A percentile compares a stretch with the other conserved stretches of the same genome.
Evolutionary conservation across 116 monocot species (phyloP).

Genomic region (Phalaenopsis hybrid): DNA sequence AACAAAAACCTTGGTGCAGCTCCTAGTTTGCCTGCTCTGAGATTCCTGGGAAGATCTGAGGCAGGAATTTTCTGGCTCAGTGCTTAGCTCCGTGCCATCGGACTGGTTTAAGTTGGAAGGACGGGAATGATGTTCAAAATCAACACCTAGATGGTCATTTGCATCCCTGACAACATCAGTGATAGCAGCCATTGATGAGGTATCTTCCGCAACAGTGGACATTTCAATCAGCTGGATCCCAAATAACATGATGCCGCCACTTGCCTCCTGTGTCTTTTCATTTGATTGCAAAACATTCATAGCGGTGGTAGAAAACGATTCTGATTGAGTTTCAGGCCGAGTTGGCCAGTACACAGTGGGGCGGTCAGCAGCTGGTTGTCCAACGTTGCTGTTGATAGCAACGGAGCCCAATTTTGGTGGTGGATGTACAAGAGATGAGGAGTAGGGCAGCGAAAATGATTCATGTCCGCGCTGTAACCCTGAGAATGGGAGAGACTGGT

Average conservation of each 20-base stretch:
- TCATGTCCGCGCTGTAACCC: constrained; percentile 28
- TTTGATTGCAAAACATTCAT: not conserved
- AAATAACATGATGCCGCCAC: constrained; percentile 58
- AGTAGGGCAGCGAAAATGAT: constrained; percentile 13
- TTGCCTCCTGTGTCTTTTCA: constrained; percentile 40
- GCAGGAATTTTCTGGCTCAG: constrained; percentile 48
- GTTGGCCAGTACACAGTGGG: constrained; percentile 23
- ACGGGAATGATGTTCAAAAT: constrained; percentile 52
- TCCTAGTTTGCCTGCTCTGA: constrained; percentile 40
- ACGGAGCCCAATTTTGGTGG: constrained; percentile 11
- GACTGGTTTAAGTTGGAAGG: constrained; percentile 41
- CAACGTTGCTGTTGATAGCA: not conserved
- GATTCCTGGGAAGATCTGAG: constrained; percentile 37
- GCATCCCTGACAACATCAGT: constrained; percentile 21
- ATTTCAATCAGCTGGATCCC: constrained; percentile 56
- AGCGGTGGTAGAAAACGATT: too few relatives aligned
- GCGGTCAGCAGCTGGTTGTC: constrained; percentile 15
- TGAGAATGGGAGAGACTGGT: constrained; percentile 40
- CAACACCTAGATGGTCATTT: constrained; percentile 20
- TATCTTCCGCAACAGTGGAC: constrained; percentile 21
- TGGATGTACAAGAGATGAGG: constrained; percentile 25
- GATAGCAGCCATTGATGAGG: constrained; percentile 4
- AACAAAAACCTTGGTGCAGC: constrained; percentile 57
- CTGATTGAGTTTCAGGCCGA: constrained; percentile 26
- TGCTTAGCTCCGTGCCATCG: constrained; percentile 40